Conservation (phyloP, 768 basidiomycete genomes). For the Tubosaeta brunneosetosa region DNA sequence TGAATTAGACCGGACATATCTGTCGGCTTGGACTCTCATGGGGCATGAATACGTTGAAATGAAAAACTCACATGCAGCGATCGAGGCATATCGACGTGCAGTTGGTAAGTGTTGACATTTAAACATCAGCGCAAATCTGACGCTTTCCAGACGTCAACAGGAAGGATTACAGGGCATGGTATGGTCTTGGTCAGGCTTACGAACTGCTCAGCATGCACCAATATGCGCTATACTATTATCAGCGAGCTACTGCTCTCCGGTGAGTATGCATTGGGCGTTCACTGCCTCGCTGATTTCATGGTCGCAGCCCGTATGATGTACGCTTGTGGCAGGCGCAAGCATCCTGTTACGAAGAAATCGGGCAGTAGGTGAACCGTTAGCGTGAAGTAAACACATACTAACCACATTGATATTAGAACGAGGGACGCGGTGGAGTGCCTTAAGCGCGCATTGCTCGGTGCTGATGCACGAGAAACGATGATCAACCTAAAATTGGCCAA, state of each 20-base stretch:
- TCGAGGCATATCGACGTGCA: slow-evolving; percentile 94
- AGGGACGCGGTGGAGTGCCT: slow-evolving; percentile 90
- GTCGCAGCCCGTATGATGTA: slow-evolving; percentile 83
- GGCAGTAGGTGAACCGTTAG: slow-evolving; percentile 47
- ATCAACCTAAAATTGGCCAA: slow-evolving; percentile 72
- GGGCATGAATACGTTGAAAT: slow-evolving; percentile 98
- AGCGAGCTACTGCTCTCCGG: slow-evolving; percentile 90
- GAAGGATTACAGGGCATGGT: slow-evolving; percentile 98
- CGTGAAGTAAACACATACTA: background rate
- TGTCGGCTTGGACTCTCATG: slow-evolving; percentile 98
- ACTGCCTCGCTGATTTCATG: slow-evolving; percentile 1
- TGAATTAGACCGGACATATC: slow-evolving; percentile 90
- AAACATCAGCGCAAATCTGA: background rate
- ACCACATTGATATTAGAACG: slow-evolving; percentile 42
- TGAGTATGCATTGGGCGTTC: slow-evolving; percentile 27
- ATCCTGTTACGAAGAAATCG: slow-evolving; percentile 89
- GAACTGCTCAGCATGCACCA: slow-evolving; percentile 95
- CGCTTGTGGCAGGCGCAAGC: slow-evolving; percentile 95
- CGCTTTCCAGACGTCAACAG: slow-evolving; percentile 77
- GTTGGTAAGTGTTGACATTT: slow-evolving; percentile 60
- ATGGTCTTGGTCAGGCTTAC: slow-evolving; percentile 96
- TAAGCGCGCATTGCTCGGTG: slow-evolving; percentile 81
- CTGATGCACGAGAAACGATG: slow-evolving; percentile 69
- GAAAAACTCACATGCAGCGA: slow-evolving; percentile 99
- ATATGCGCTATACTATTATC: slow-evolving; percentile 95